These are phyloP conservation scores for Coelastrella sp. DNA, from an alignment of 139 green algal genomes.

Conservation along the genomic window DNA sequence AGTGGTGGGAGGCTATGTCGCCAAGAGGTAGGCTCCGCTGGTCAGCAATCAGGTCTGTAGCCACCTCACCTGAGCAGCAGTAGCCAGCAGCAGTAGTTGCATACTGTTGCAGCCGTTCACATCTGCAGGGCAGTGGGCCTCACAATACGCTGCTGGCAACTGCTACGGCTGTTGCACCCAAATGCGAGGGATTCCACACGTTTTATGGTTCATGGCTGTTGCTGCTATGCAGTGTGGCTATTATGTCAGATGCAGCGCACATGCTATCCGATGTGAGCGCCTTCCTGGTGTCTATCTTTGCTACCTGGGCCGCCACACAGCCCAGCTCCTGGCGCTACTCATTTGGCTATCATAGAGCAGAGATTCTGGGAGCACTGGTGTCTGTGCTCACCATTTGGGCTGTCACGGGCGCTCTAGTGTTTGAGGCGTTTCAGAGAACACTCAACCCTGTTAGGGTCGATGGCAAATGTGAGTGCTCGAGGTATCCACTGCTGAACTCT, in stretches of 20 bases:
- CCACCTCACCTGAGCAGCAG: too few species aligned
- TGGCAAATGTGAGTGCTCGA: slow-evolving; percentile 74
- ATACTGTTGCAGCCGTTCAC: background rate
- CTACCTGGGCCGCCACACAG: slow-evolving; percentile 63
- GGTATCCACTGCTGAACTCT: background rate
- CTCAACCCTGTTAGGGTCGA: slow-evolving; percentile 76
- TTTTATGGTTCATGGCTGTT: background rate
- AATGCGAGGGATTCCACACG: too few species aligned
- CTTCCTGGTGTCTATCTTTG: slow-evolving; percentile 90
- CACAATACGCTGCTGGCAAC: background rate
- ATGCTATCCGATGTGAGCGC: slow-evolving; percentile 93
- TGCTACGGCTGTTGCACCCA: too few species aligned
- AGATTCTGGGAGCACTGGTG: slow-evolving; percentile 92
- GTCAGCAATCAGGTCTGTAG: too few species aligned
- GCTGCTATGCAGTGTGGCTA: slow-evolving; percentile 81
- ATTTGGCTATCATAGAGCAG: slow-evolving; percentile 94
- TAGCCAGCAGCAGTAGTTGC: too few species aligned
- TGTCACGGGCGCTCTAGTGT: slow-evolving; percentile 91
- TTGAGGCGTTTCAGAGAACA: slow-evolving; percentile 86
- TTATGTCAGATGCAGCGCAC: slow-evolving; percentile 96
- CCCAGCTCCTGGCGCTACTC: slow-evolving; percentile 61
- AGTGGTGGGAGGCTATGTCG: slow-evolving; percentile 67
- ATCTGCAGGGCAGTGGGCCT: background rate
- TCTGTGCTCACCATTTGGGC: slow-evolving; percentile 92
- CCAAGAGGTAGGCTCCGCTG: slow-evolving; percentile 55